Base-by-base conservation (phyloP, 306 rosid genomes). In the Vigna unguiculata region DNA sequence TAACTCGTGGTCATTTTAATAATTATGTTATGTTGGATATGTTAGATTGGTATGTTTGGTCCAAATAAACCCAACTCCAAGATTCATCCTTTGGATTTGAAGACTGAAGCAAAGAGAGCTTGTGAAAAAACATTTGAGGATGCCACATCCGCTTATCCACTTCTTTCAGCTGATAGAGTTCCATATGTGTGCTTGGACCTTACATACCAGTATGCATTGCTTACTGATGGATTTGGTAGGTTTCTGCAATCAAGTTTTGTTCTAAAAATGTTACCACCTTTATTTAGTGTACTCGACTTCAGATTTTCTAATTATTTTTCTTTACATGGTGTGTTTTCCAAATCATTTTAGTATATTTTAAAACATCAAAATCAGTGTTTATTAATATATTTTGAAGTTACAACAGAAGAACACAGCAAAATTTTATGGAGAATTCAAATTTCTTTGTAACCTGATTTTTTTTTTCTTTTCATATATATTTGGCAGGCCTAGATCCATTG, bases 171-270 rank as follows among this genome's bases (percentile, higher is more conserved):
- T 21, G 22, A 2, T 0, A 78, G 21, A 61, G 83, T 86, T 67
- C 91, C 88, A 21, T 94, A 74, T 80, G 55, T 85, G 48, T 94
- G 98, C 90, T 52, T 94, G 94, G 98, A 94, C 86, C 88, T 94
- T 24, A 87, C 84, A 10, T 90, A 94, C 84, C 93, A 88, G 52
- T 85, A 82, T 51, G 71, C 86, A 0, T 80, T 94, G 79, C 90
- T 90, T 1, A 89, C 90, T 38, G 84, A 90, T 64, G 98, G 97
- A 75, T 94, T 94, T 54, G 96, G 98, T 93, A 81, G 2, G 91
- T 83, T 76, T 59, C 32, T 28, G 0, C 32, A 28, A 28, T 28
- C 4, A 28, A 28, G 32, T 28, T 28, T 28, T 4, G 3, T 4
- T 5, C 32, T 0, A 28, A 28, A 4, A 3, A 5, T 28, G 32